Conservation (phyloP, 1,139 yeast species). For the Candida glucosophila region DNA sequence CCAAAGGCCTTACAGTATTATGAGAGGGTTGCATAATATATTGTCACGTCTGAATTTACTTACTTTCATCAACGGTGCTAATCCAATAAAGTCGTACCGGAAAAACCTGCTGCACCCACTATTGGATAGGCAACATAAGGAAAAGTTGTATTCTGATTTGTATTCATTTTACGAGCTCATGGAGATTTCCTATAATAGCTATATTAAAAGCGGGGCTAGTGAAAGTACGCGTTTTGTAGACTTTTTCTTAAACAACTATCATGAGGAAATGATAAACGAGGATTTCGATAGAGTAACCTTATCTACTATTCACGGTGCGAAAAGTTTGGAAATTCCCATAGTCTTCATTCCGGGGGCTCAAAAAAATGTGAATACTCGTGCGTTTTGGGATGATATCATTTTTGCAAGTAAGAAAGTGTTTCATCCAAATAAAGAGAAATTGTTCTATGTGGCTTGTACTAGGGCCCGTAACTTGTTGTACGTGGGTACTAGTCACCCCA, state of each 20-base stretch:
- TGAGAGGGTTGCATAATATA: slow-evolving; percentile 9
- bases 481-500: slow-evolving; percentile 8
- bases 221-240: slow-evolving; percentile 17
- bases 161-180: slow-evolving; percentile 21
- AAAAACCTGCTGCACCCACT: slow-evolving; percentile 1
- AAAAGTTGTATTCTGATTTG: slow-evolving; percentile 11
- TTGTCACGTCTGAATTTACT: slow-evolving; percentile 13
- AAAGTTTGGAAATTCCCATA: slow-evolving; percentile 64
- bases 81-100: no score
- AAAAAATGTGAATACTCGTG: slow-evolving; percentile 5
- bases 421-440: slow-evolving; percentile 22
- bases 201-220: slow-evolving; percentile 5
- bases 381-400: slow-evolving; percentile 12
- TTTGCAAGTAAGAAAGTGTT: no score
- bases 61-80: no score
- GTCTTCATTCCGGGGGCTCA: slow-evolving; percentile 45
- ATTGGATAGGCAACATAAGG: slow-evolving; percentile 5
- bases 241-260: slow-evolving; percentile 37
- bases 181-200: slow-evolving; percentile 12
- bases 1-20: slow-evolving; percentile 1
- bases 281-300: slow-evolving; percentile 31
- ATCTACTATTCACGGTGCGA: slow-evolving; percentile 64
- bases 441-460: slow-evolving; percentile 58
- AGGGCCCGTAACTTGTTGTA: slow-evolving; percentile 52
- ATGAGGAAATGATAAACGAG: slow-evolving; percentile 28